Conservation (phyloP, 169 alveolate species). For the Plasmodium gallinaceum region DNA sequence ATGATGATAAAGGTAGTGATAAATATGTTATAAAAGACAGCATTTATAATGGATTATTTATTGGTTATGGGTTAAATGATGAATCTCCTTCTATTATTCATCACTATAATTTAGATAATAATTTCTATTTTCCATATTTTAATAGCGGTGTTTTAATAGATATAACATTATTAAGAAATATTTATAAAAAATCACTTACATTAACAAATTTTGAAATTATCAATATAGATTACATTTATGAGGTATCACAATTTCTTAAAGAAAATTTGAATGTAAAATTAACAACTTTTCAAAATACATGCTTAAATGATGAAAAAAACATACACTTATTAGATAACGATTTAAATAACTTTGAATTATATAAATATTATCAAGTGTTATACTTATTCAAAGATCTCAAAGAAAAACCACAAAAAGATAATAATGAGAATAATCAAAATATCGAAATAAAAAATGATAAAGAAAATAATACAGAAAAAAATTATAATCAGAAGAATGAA, state of each 20-base stretch:
- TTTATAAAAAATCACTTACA: slow-evolving; percentile 1
- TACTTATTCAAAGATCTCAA: slow-evolving; percentile 21
- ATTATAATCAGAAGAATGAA: neutral
- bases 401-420: neutral
- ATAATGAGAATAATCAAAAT: neutral
- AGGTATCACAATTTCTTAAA: slow-evolving; percentile 11
- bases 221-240: slow-evolving; percentile 30
- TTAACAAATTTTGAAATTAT: neutral
- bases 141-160: slow-evolving; percentile 54
- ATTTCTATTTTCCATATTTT: slow-evolving; percentile 9
- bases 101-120: neutral
- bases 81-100: neutral
- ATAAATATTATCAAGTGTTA: slow-evolving; percentile 22
- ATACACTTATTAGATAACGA: slow-evolving; percentile 36
- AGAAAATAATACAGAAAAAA: neutral
- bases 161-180: slow-evolving; percentile 21
- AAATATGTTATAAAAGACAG: slow-evolving; percentile 3
- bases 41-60: slow-evolving; percentile 13
- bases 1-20: slow-evolving; percentile 27
- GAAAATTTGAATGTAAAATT: slow-evolving; percentile 25
- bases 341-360: slow-evolving; percentile 21
- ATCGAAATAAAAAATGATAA: neutral
- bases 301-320: slow-evolving; percentile 22
- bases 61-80: slow-evolving; percentile 31
- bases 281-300: slow-evolving; percentile 39